Evolutionary conservation across 1,139 yeast species (phyloP), one percentile per base, ranked within the genome.

Genomic region (Groenewaldozyma auringiensis): DNA sequence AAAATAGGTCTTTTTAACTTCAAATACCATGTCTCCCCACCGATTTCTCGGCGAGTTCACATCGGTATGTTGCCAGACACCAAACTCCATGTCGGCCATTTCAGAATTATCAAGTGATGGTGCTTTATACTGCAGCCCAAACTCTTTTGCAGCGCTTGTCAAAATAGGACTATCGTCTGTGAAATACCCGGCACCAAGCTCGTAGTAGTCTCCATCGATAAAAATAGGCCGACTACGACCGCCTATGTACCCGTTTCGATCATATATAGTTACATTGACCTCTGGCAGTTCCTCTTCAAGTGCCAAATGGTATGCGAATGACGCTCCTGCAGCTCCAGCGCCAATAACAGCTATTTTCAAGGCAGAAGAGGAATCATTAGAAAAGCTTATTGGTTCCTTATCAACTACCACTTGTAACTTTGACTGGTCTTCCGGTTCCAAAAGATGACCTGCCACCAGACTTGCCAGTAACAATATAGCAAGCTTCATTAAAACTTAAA

Each of bases 311-410:
- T 68, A 68, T 1, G 76, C 69, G 17, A 70, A 63, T 2, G 71
- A 56, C 1, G 73, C 53, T 1, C 77, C 76, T 6, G 72, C 75
- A 2, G 77, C 69, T 1, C 77, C 77, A 1, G 75, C 74, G 2
- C 77, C 76, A 31, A 70, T 62, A 32, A 70, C 64, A 1, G 74
- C 75, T 4, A 71, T 20, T 35, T 33, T 33, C 11, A 17, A 13
- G 31, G 13, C 13, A 13, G 11, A 8, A 27, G 18, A 40, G 29
- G 39, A 34, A 27, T 27, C 31, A 9, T 27, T 8, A n/a, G n/a
- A n/a, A n/a, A n/a, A n/a, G n/a, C n/a, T n/a, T n/a, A n/a, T n/a
- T n/a, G n/a, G n/a, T n/a, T n/a, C n/a, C n/a, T n/a, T n/a, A n/a
- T n/a, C n/a, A n/a, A n/a, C n/a, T n/a, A n/a, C n/a, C n/a, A n/a